Evolutionary conservation across 2,329 filamentous ascomycete species (phyloP), one percentile per base, ranked within the genome.

Genomic region (Botrytis galanthina): DNA sequence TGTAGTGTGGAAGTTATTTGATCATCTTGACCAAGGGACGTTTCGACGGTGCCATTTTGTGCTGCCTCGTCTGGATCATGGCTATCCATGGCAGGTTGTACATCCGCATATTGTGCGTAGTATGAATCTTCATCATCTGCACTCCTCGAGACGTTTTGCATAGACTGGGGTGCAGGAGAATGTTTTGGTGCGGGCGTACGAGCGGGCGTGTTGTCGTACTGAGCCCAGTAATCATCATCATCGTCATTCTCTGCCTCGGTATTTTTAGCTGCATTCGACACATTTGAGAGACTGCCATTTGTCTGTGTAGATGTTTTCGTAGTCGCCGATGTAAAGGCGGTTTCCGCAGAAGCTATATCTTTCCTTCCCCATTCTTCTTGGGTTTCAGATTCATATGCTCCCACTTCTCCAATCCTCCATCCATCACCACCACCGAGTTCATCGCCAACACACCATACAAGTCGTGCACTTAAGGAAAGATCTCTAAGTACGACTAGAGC

Each of bases 71-170:
- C 91, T n/a, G 92, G 92, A 77, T 95, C 92, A 80, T 95, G 90
- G 73, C 89, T 89, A 81, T 95, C 93, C 85, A 95, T 89, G 46
- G 92, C 92, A 3, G 93, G 92, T 80, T 95, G 93, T 14, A 95
- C 92, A 75, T 88, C 85, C 78, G 92, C 90, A 81, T 96, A 95
- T 80, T 91, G 90, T 29, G 91, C 89, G 81, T 89, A 95, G 81
- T 95, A 95, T 61, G 90, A 90, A 64, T 91, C 88, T 75, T 95
- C 92, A 32, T 85, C 84, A 12, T 84, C 84, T 16, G 82, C 75
- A 54, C 74, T 76, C 70, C 67, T 39, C 69, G 67, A 37, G 42
- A 12, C 39, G 26, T 39, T 66, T 32, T 71, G 66, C 39, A 62
- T 64, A n/a, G 67, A 20, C 20, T 48, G 54, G 32, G 91, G 91